Base-by-base conservation (phyloP, 768 basidiomycete species). In the Lactifluus pinguis region DNA sequence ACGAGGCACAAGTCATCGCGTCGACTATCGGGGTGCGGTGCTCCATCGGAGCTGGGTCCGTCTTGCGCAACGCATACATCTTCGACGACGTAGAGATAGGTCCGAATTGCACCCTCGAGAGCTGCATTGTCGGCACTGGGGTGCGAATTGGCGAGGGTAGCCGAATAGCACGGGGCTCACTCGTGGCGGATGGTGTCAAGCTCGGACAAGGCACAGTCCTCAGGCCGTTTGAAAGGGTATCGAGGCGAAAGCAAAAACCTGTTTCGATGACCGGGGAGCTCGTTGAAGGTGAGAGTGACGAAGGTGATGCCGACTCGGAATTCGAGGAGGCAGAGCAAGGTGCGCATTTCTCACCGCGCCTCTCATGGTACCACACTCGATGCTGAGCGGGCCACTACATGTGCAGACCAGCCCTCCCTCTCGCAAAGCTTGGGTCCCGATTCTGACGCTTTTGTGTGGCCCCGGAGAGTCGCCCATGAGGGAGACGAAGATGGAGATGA, bases 381-480 rank as follows among this genome's bases (percentile, higher is more conserved):
- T 11, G 14, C 44, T 61, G 11, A 53, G 19, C 42, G 11, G 10
- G 19, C 17, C 19, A 25, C 48, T 29, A 25, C 53, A 41, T 53
- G 30, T 48, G 45, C 59, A 85, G 85, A 77, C 62, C 84, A 83
- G 70, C 77, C 76, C 34, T 72, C 73, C 9, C 70, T 75, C 39
- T 75, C 74, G 54, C 72, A 73, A 25, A 69, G 76, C 42, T 74
- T 94, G 32, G 93, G 93, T n/a, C 68, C 76, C 11, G 82, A 80
- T 53, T 83, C 85, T 2, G 86, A 90, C 67, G 94, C 90, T 0
- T 79, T 88, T 55, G 77, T 93, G 52, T 97, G 91, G 92, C 90
- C 92, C 1, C 70, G 70, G n/a, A 75, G 75, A n/a, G 75, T 73
- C 52, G 47, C 36, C 11, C 54, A 29, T 19, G 76, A 80, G 5